Evolutionary conservation across 1,284 basidiomycete species (phyloP).

Genomic region (Boletellus deceptivus): DNA sequence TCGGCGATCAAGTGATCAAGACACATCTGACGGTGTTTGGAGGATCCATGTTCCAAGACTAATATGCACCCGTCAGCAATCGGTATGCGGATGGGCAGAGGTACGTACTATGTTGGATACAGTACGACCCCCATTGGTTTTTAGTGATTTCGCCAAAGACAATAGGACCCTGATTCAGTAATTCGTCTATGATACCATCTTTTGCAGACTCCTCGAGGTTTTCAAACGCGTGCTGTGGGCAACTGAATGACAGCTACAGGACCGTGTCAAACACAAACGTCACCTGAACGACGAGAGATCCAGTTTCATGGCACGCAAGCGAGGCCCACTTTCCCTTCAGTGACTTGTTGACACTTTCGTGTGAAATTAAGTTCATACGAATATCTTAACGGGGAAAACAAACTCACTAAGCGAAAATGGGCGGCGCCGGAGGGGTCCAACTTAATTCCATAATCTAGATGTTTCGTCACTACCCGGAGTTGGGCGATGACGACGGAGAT

Average conservation of each 20-base stretch:
- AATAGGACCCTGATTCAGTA: conserved; percentile 64
- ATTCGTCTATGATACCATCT: conserved; percentile 75
- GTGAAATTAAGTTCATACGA: conserved; percentile 5
- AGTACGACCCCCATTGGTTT: conserved; percentile 84
- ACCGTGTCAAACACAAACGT: background rate
- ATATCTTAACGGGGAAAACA: background rate
- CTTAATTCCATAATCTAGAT: conserved; percentile 77
- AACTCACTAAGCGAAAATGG: conserved; percentile 77
- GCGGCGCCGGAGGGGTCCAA: conserved; percentile 78
- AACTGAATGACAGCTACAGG: conserved; percentile 6
- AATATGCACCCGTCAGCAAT: conserved; percentile 6
- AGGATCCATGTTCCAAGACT: conserved; percentile 74
- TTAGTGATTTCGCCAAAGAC: conserved; percentile 76
- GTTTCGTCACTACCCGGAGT: conserved; percentile 4
- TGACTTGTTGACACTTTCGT: conserved; percentile 73
- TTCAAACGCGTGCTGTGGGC: conserved; percentile 74
- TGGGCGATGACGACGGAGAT: conserved; percentile 8
- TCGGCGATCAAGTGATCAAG: conserved; percentile 70
- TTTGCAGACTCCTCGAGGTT: conserved; percentile 80
- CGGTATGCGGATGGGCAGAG: background rate
- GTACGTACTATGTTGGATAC: conserved; percentile 73
- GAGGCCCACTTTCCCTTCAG: conserved; percentile 83
- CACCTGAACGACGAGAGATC: conserved; percentile 80
- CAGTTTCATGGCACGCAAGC: conserved; percentile 84
- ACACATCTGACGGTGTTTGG: conserved; percentile 66